Evolutionary conservation across 2,329 filamentous ascomycete species (phyloP), one percentile per base, ranked within the genome.

Genomic region (Coniochaeta sp.): DNA sequence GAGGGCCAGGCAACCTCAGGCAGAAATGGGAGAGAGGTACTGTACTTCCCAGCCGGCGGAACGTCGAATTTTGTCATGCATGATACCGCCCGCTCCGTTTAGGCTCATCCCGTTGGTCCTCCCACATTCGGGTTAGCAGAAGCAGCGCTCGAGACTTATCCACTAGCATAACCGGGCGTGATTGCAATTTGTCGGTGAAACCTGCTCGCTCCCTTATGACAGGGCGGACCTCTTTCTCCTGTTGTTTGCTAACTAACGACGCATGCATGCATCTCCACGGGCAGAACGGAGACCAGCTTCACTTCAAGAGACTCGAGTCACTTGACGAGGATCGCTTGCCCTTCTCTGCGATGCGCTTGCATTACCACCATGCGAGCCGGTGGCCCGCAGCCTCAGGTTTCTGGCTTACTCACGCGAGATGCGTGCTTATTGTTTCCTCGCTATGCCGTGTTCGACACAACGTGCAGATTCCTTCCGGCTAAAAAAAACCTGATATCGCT

Each of bases 21-120:
- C n/a, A n/a, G n/a, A n/a, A n/a, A n/a, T n/a, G n/a, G n/a, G n/a
- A n/a, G n/a, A n/a, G n/a, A n/a, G n/a, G n/a, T n/a, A n/a, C n/a
- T 24, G n/a, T 52, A 16, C 22, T 52, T 28, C 22, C 54, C 54
- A 56, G 30, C 54, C 28, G 17, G 30, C n/a, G 54, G 54, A 12
- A 56, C 30, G 54, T 32, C 50, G 34, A 19, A 19, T 56, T 26
- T 38, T 56, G 54, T 56, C 54, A 56, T 56, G 60, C 63, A 67
- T 63, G 63, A 62, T 67, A 62, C 65, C 64, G 64, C 64, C 65
- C 64, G 65, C 65, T 64, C 59, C 61, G 57, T 66, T 68, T 68
- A 69, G 68, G 68, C 68, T 68, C 68, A 65, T 68, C 68, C 68
- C 67, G 68, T 61, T 52, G 47, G 47, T 52, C 30, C 47, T 52